A percentile compares a stretch with the other conserved stretches of the same genome.
These are phyloP conservation scores for Hirschioporus abietinus DNA, from an alignment of 768 basidiomycete genomes.

Conservation along the genomic window DNA sequence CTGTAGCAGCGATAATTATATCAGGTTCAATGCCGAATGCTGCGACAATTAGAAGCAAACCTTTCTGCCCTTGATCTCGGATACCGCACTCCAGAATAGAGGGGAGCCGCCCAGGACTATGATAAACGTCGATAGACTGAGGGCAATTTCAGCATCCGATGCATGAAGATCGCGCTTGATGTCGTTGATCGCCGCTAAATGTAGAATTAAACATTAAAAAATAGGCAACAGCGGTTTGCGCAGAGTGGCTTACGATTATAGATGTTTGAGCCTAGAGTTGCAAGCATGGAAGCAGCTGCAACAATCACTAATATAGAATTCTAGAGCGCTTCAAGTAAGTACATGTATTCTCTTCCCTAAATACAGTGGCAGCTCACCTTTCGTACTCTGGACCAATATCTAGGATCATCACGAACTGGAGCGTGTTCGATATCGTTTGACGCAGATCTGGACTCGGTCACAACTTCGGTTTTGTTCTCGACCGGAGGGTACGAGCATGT, in stretches of 20 bases:
- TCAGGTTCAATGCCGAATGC: not conserved
- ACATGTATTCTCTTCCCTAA: constrained; percentile 1
- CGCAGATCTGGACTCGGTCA: not conserved
- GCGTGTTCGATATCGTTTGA: constrained; percentile 30
- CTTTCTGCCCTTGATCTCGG: constrained; percentile 74
- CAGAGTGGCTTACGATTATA: constrained; percentile 49
- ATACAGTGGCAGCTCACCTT: constrained; percentile 35
- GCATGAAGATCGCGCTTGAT: constrained; percentile 59
- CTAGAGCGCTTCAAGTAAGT: constrained; percentile 19
- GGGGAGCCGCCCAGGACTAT: constrained; percentile 65
- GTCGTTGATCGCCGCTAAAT: constrained; percentile 53
- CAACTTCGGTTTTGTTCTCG: not conserved
- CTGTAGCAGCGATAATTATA: constrained; percentile 3
- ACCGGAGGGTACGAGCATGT: not conserved
- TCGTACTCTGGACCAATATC: constrained; percentile 47
- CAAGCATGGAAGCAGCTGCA: constrained; percentile 49
- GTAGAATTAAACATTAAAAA: constrained; percentile 1
- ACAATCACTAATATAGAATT: constrained; percentile 42
- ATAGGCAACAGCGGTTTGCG: not conserved
- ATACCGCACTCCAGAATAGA: constrained; percentile 60
- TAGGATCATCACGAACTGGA: constrained; percentile 53
- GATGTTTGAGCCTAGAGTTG: constrained; percentile 52
- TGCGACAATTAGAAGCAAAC: constrained; percentile 26
- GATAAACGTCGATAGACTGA: constrained; percentile 66
- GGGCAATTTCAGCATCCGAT: constrained; percentile 54